Conservation (phyloP, 2,329 filamentous ascomycete genomes). For the Arthroderma sp. region DNA sequence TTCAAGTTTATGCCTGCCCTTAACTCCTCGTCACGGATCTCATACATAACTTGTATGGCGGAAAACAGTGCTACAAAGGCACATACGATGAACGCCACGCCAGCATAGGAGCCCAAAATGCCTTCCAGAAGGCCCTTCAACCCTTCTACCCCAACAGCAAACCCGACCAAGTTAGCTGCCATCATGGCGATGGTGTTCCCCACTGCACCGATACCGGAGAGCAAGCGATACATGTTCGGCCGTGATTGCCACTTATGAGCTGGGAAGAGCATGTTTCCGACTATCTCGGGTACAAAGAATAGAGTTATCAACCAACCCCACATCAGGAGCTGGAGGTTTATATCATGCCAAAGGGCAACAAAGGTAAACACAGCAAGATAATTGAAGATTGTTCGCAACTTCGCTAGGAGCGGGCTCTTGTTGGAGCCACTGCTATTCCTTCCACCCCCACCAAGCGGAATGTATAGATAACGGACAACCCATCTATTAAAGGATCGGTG, state of each 20-base stretch:
- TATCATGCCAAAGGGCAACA: slow-evolving; percentile 95
- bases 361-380: slow-evolving; percentile 87
- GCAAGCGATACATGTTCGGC: slow-evolving; percentile 61
- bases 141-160: slow-evolving; percentile 83
- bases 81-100: slow-evolving; percentile 56
- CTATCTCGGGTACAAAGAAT: slow-evolving; percentile 82
- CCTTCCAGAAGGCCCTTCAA: slow-evolving; percentile 60
- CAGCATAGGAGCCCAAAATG: slow-evolving; percentile 65
- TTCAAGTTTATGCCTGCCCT: slow-evolving; percentile 70
- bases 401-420: slow-evolving; percentile 31
- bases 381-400: slow-evolving; percentile 52
- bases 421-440: slow-evolving; percentile 16
- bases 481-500: slow-evolving; percentile 91
- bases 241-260: slow-evolving; percentile 53
- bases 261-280: slow-evolving; percentile 61
- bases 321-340: slow-evolving; percentile 74
- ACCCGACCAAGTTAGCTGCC: slow-evolving; percentile 84
- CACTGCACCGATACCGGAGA: slow-evolving; percentile 71
- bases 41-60: slow-evolving; percentile 90
- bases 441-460: slow-evolving; percentile 66
- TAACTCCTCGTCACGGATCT: slow-evolving; percentile 73
- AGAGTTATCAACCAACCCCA: slow-evolving; percentile 96
- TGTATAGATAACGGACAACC: slow-evolving; percentile 85
- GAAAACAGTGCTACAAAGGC: slow-evolving; percentile 69
- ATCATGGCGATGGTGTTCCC: slow-evolving; percentile 91